These are phyloP conservation scores for Westerdykella sp. DNA, from an alignment of 2,329 filamentous ascomycete genomes.

Conservation along the genomic window DNA sequence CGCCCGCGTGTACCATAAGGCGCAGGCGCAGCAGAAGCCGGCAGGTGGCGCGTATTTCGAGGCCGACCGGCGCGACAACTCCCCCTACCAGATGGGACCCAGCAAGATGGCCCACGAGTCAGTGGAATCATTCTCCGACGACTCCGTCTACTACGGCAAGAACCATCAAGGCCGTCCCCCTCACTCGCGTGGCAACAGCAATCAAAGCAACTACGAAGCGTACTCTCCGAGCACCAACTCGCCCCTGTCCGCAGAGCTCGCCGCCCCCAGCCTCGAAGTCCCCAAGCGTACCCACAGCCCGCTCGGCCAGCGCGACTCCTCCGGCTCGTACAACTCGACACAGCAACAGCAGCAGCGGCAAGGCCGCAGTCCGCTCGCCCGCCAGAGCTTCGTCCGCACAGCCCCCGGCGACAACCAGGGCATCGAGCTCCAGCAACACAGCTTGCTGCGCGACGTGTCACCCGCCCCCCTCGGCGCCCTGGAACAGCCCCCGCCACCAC, in stretches of 20 bases:
- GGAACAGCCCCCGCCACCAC: constrained; percentile 4
- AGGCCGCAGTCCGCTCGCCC: constrained; percentile 42
- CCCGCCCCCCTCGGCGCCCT: constrained; percentile 19
- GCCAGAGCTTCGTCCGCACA: constrained; percentile 39
- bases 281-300: constrained; percentile 25
- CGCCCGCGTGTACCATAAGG: constrained; percentile 64
- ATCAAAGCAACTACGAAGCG: constrained; percentile 12
- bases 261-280: constrained; percentile 19
- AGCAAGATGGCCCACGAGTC: constrained; percentile 29
- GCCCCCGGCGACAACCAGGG: constrained; percentile 25
- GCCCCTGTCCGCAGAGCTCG: constrained; percentile 27
- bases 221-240: constrained; percentile 18
- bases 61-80: constrained; percentile 18
- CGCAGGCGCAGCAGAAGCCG: constrained; percentile 48
- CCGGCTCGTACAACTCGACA: constrained; percentile 4
- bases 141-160: constrained; percentile 29
- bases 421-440: constrained; percentile 30
- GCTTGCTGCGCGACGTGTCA: constrained; percentile 31
- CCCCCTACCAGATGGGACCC: constrained; percentile 22
- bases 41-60: constrained; percentile 42
- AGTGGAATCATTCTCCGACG: constrained; percentile 32
- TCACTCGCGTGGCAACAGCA: constrained; percentile 20
- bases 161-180: constrained; percentile 15
- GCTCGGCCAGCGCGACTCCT: constrained; percentile 9
- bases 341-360: constrained; percentile 17